Evolutionary conservation across 2,329 filamentous ascomycete genomes (phyloP), one percentile per base, ranked within the genome.

Genomic region (Trichoderma brevicompactum): DNA sequence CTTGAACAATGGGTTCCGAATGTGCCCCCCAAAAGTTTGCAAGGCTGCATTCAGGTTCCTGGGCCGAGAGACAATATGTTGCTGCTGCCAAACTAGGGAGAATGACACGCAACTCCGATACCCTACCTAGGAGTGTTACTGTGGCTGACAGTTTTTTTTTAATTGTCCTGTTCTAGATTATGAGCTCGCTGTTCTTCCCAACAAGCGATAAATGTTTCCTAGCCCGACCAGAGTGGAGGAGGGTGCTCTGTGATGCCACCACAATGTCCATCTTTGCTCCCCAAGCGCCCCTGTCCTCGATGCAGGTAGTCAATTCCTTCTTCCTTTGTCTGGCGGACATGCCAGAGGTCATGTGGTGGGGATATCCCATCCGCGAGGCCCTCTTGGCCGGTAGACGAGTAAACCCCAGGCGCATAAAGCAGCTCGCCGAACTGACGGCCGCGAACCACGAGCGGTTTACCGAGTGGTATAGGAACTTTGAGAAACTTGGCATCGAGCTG

Each of bases 181-280:
- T 78, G 74, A 72, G 75, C 61, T 73, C 75, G 54, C 69, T 80
- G 55, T 79, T 80, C 68, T 76, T 74, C 17, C 74, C 72, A n/a
- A 66, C 67, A 17, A 71, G 72, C 43, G 67, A 74, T 15, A 72
- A 74, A 48, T 79, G 77, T 65, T 80, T 80, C 66, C 71, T 79
- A 5, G 72, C 73, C 34, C 71, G 73, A 28, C 72, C 72, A 9
- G 75, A 74, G 62, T 80, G 78, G 78, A 76, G 74, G 62, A 68
- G 69, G 19, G 69, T 78, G n/a, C 73, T 78, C 65, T 65, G 66
- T 23, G 71, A 72, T 44, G 49, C 67, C 5, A 70, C 2, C 69
- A 8, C 68, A 71, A 12, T 70, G 17, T 70, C 75, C 23, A 69
- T 74, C 15, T 71, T 76, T 58, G 58, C 69, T 15, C 64, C 70